Conservation (phyloP, 176 grass and related monocot species). For the Cenchrus purpureus region DNA sequence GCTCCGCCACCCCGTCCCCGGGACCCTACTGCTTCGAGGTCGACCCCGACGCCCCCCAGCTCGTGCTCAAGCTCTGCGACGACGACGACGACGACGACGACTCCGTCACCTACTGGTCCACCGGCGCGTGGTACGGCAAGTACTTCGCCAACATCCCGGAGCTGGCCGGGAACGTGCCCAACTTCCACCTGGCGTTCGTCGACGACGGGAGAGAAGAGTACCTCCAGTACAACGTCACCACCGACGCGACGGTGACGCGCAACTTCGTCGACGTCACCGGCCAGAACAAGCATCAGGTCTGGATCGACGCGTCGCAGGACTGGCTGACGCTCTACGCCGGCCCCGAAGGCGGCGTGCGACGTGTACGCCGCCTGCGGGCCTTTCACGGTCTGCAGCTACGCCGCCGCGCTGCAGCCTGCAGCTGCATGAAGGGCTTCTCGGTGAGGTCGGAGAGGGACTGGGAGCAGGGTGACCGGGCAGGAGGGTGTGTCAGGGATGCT, state of each 20-base stretch:
- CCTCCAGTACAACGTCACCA: slow-evolving; percentile 35
- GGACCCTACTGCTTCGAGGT: slow-evolving; percentile 49
- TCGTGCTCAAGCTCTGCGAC: slow-evolving; percentile 43
- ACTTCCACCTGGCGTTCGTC: slow-evolving; percentile 34
- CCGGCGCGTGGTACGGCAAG: slow-evolving; percentile 32
- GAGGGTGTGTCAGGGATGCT: slow-evolving; percentile 42
- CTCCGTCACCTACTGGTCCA: slow-evolving; percentile 30
- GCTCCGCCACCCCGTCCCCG: slow-evolving; percentile 16
- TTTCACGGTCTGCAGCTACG: slow-evolving; percentile 32
- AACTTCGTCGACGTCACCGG: slow-evolving; percentile 36
- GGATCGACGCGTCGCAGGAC: neutral
- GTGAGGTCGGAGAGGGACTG: slow-evolving; percentile 28
- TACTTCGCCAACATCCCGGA: slow-evolving; percentile 49
- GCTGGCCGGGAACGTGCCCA: neutral
- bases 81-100: too few relatives aligned
- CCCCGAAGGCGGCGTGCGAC: slow-evolving; percentile 36
- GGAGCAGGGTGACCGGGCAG: slow-evolving; percentile 32
- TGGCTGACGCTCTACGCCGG: slow-evolving; percentile 40
- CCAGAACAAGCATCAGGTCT: slow-evolving; percentile 41
- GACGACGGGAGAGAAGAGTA: slow-evolving; percentile 26
- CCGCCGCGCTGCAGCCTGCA: neutral
- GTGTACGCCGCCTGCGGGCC: slow-evolving; percentile 44
- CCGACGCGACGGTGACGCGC: slow-evolving; percentile 21
- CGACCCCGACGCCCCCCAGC: slow-evolving; percentile 35
- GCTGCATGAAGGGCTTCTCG: slow-evolving; percentile 49